phyloP scores from a whole-genome alignment of 495 filamentous ascomycete genomes.

The Aspergillus incahuasiensis region DNA sequence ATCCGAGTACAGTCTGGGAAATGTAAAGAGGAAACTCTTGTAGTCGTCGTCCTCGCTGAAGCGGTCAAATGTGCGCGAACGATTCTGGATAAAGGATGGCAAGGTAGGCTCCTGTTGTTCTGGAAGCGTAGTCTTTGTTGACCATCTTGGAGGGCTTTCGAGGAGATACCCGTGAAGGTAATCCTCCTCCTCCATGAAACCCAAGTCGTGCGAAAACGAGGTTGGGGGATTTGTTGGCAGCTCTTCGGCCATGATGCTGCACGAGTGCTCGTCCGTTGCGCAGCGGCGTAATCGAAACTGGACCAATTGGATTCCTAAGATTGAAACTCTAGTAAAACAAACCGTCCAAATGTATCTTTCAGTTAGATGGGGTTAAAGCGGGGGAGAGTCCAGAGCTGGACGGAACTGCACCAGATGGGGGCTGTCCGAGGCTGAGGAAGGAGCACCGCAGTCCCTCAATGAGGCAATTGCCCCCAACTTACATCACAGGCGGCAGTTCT shows the following conservation, averaged over 20 bases:
- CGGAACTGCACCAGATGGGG: neutral
- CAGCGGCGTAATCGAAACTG: neutral
- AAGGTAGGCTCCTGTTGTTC: neutral
- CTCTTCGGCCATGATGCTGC: neutral
- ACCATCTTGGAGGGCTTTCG: neutral
- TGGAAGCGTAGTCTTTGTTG: neutral
- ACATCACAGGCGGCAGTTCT: neutral
- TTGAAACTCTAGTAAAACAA: too few species aligned
- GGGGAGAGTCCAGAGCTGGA: neutral
- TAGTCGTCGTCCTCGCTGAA: neutral
- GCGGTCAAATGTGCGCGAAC: neutral
- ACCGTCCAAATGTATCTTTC: neutral
- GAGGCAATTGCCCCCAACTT: slow-evolving; percentile 5
- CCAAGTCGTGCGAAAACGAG: neutral
- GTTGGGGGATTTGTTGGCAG: neutral
- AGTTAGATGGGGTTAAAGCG: neutral
- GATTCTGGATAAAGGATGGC: neutral
- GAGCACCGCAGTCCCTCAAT: neutral
- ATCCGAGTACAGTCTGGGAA: slow-evolving; percentile 5
- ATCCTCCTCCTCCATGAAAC: neutral
- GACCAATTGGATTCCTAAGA: neutral
- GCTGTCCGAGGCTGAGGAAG: too few species aligned
- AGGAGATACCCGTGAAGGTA: neutral
- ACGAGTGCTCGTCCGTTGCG: neutral
- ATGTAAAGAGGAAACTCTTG: neutral